Evolutionary conservation across 257 asterid species (phyloP).

Genomic region (Solanum chmielewskii): DNA sequence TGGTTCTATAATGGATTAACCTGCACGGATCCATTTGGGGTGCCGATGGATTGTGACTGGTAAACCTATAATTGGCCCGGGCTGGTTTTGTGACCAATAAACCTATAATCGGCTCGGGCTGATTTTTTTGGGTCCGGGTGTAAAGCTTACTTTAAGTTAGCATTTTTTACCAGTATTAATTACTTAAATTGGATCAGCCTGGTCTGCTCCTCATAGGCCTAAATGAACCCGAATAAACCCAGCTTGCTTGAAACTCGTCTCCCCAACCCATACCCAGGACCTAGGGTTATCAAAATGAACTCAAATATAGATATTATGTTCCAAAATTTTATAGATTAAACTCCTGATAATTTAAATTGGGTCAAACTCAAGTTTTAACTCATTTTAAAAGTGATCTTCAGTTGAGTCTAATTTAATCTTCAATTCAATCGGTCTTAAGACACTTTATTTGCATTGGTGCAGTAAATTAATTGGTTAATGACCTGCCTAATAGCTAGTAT

Average conservation of each 20-base stretch:
- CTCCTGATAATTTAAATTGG: no score
- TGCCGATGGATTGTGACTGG: background rate
- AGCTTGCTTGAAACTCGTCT: background rate
- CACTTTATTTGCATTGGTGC: background rate
- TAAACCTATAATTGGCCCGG: background rate
- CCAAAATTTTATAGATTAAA: background rate
- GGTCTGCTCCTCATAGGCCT: background rate
- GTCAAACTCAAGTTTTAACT: no score
- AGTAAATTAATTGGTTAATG: background rate
- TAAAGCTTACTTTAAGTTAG: background rate
- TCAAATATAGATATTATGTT: no score
- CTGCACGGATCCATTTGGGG: background rate
- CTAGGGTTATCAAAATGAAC: background rate
- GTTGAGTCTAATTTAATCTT: background rate
- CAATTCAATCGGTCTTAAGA: background rate
- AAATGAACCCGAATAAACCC: background rate
- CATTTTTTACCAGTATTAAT: no score
- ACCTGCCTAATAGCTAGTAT: background rate
- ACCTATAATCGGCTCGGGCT: no score
- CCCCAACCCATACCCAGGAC: background rate
- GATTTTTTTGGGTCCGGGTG: background rate
- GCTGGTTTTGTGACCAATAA: background rate
- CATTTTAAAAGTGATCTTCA: background rate
- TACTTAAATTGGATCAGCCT: background rate
- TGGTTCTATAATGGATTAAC: background rate